Evolutionary conservation across 2,329 filamentous ascomycete species (phyloP), one percentile per base, ranked within the genome.

Genomic region (Sporothrix sp.): DNA sequence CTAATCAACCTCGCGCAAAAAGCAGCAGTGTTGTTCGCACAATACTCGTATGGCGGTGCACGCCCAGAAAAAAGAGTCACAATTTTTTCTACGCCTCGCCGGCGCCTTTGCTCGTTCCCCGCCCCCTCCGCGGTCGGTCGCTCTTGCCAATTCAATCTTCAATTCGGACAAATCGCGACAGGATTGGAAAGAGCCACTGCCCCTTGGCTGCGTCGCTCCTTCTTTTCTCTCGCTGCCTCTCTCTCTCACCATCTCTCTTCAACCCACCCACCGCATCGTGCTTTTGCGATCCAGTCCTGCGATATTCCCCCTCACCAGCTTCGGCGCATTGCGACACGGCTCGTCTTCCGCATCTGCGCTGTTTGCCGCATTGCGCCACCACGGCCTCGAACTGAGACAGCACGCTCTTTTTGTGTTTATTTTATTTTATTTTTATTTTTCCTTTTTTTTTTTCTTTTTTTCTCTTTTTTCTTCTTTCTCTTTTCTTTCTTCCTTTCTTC

Each of bases 71-170:
- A 21, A 35, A 21, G 39, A 50, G 48, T 42, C 39, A 44, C 39
- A 40, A 45, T 32, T 40, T 48, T 45, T 44, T 21, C 20, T 43
- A 30, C 36, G 33, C 46, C 43, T 45, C 43, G 52, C 40, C 16
- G 47, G 37, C 20, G n/a, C 50, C 37, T 48, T 23, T 45, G 40
- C 43, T 37, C 42, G 50, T 53, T 54, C 53, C 54, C 54, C 56
- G 54, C 56, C 56, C 54, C 52, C 56, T 58, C 56, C 56, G 55
- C 51, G 46, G 53, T 56, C 52, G 53, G 48, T 52, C 51, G 46
- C 37, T 53, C 52, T 38, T 54, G n/a, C 40, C 48, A 53, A 53
- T 53, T 39, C 38, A 50, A 56, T 42, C 42, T 48, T 48, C 25
- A 48, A 48, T 54, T 28, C 35, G 44, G 45, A 42, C 42, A 48